Evolutionary conservation across 306 rosid genomes (phyloP), one percentile per base, ranked within the genome.

Genomic region (Nissolia schottii): DNA sequence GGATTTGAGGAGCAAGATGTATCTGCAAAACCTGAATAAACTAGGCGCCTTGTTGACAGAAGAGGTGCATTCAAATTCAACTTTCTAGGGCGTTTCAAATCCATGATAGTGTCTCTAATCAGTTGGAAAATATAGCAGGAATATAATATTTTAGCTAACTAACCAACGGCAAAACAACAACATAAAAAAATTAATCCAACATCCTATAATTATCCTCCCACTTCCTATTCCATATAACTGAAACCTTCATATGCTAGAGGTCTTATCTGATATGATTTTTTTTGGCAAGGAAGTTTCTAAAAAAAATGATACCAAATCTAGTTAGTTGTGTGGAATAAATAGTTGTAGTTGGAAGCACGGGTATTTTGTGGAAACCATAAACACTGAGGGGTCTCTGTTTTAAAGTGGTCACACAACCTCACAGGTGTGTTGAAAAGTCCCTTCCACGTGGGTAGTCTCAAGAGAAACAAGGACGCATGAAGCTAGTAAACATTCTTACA

Each of bases 61-160:
- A 90, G 88, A 0, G 94, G 92, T 20, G 86, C 93, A 40, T 82
- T 83, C 65, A 90, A 86, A 80, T 93, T 85, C 9, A 93, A 82
- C 82, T 66, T 90, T 70, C 92, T 79, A 18, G 85, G 87, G 40
- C 79, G 81, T 77, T 71, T 75, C 45, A 70, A 49, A 57, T 79
- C 76, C 84, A 68, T 83, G 23, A 11, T 41, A 18, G 6, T 11
- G 64, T 65, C 29, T 54, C 45, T 45, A 69, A 45, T 64, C 22
- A n/a, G n/a, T n/a, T n/a, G n/a, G n/a, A n/a, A n/a, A n/a, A 34
- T 60, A 13, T 49, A 56, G 10, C 31, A 6, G 14, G 15, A 58
- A 19, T n/a, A n/a, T n/a, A n/a, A n/a, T n/a, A n/a, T n/a, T n/a
- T n/a, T n/a, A n/a, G n/a, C n/a, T n/a, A n/a, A n/a, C n/a, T n/a